Percentiles rank a stretch among this genome's conserved stretches.
phyloP scores from a whole-genome alignment of 2,329 filamentous ascomycete species.

The Zelopaecilomyces penicillatus region DNA sequence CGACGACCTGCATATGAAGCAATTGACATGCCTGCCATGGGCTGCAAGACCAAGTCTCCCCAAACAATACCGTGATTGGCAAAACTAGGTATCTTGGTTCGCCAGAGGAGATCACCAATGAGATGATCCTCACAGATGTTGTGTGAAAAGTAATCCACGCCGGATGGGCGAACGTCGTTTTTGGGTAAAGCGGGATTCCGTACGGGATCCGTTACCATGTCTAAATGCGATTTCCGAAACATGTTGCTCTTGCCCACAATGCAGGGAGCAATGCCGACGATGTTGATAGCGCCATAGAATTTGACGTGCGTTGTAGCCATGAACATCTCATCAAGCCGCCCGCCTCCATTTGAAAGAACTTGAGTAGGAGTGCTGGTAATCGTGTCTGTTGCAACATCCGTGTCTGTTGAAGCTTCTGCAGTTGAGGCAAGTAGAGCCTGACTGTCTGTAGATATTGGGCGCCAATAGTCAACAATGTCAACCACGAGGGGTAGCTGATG shows the following conservation, averaged over 20 bases:
- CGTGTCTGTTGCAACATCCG: constrained; percentile 14
- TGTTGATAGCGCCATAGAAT: constrained; percentile 97
- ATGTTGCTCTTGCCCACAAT: constrained; percentile 97
- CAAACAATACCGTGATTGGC: constrained; percentile 76
- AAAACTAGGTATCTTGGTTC: constrained; percentile 52
- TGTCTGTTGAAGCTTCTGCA: constrained; percentile 23
- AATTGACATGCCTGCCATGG: constrained; percentile 74
- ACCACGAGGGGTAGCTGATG: constrained; percentile 87
- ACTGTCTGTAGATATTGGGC: constrained; percentile 11
- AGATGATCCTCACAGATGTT: constrained; percentile 98
- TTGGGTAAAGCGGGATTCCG: constrained; percentile 35
- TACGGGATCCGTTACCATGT: constrained; percentile 54
- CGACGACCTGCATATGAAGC: constrained; percentile 69
- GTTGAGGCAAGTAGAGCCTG: constrained; percentile 26
- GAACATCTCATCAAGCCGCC: constrained; percentile 87
- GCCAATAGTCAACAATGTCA: constrained; percentile 46
- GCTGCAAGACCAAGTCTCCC: constrained; percentile 84
- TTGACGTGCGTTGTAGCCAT: constrained; percentile 91
- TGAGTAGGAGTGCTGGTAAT: constrained; percentile 15
- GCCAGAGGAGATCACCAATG: constrained; percentile 88
- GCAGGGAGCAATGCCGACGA: constrained; percentile 81
- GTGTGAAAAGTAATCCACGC: constrained; percentile 86
- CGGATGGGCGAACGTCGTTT: constrained; percentile 41
- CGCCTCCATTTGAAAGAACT: constrained; percentile 50
- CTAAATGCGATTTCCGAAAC: constrained; percentile 87